Conservation (phyloP, 305 asterid species). For the Withania somnifera region DNA sequence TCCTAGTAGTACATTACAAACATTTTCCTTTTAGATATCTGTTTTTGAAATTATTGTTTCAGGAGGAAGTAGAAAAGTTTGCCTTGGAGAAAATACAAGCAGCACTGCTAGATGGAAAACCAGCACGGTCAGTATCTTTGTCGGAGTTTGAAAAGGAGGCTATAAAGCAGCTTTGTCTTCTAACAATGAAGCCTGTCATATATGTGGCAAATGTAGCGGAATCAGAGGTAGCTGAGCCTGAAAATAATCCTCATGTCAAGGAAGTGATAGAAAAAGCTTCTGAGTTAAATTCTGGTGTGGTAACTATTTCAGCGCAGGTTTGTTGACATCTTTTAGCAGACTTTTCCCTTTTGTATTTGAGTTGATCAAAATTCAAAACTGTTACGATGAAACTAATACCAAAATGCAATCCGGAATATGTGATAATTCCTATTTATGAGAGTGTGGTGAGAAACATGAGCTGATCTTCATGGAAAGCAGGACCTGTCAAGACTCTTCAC, state of each 20-base stretch:
- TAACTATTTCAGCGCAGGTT: constrained; percentile 97
- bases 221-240: constrained; percentile 82
- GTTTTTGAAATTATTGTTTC: constrained; percentile 8
- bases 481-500: not conserved
- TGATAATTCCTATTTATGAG: not conserved
- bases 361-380: not conserved
- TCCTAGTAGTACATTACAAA: constrained; percentile 4
- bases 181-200: constrained; percentile 91
- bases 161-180: constrained; percentile 78
- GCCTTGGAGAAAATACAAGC: constrained; percentile 65
- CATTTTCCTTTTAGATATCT: not conserved
- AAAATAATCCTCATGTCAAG: constrained; percentile 57
- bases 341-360: constrained; percentile 3
- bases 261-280: constrained; percentile 73
- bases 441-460: not conserved
- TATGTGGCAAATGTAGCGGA: constrained; percentile 96
- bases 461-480: not conserved
- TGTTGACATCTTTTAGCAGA: constrained; percentile 13
- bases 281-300: constrained; percentile 73
- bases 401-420: not conserved
- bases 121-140: constrained; percentile 82
- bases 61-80: constrained; percentile 97
- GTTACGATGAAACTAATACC: not conserved
- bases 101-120: constrained; percentile 87
- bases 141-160: constrained; percentile 68